phyloP scores from a whole-genome alignment of 495 filamentous ascomycete species.

The Melanomma pulvis-pyrius region DNA sequence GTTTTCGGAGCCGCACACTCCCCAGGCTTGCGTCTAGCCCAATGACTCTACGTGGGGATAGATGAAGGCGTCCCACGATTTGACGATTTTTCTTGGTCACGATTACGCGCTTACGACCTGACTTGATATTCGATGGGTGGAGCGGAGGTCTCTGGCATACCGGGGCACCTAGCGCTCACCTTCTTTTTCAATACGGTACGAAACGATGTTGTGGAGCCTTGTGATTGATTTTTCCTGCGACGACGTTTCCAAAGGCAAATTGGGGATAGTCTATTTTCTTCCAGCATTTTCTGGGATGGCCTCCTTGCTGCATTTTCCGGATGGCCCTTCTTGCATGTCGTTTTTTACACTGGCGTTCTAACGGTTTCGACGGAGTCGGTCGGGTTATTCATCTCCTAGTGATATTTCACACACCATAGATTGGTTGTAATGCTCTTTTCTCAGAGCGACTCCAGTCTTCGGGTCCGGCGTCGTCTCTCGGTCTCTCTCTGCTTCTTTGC shows the following conservation, averaged over 20 bases:
- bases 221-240: slow-evolving; percentile 8
- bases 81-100: slow-evolving; percentile 33
- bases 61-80: slow-evolving; percentile 6
- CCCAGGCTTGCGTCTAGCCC: slow-evolving; percentile 32
- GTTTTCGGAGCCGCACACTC: slow-evolving; percentile 37
- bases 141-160: slow-evolving; percentile 20
- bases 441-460: slow-evolving; percentile 20
- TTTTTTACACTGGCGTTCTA: slow-evolving; percentile 21
- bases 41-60: not conserved
- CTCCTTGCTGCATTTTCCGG: slow-evolving; percentile 30
- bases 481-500: not conserved
- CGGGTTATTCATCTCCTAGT: slow-evolving; percentile 12
- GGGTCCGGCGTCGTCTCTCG: slow-evolving; percentile 4
- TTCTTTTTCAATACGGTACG: slow-evolving; percentile 24
- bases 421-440: slow-evolving; percentile 20
- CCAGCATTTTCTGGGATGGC: slow-evolving; percentile 23
- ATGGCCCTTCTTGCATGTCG: slow-evolving; percentile 32
- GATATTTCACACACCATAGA: slow-evolving; percentile 23
- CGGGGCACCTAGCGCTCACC: slow-evolving; percentile 22
- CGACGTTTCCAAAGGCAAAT: not conserved
- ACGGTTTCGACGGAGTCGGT: slow-evolving; percentile 9
- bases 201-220: slow-evolving; percentile 9
- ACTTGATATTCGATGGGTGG: slow-evolving; percentile 25
- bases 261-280: slow-evolving; percentile 4
- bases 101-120: slow-evolving; percentile 28